These are phyloP conservation scores for Tricholoma matsutake DNA, from an alignment of 768 basidiomycete species.

Conservation along the genomic window DNA sequence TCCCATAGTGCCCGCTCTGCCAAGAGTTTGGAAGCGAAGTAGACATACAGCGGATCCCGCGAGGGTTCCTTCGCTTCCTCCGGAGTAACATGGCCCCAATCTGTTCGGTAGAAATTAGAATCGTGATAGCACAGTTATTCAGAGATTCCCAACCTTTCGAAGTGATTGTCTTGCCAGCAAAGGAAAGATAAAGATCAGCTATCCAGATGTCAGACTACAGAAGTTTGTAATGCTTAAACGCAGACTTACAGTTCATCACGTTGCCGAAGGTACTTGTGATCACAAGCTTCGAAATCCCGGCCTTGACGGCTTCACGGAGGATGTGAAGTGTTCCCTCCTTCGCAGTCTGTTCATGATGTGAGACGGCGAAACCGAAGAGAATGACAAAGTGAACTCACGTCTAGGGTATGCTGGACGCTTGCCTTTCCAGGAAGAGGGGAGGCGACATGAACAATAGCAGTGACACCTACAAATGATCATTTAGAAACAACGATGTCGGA, in stretches of 20 bases:
- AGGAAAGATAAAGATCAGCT: constrained; percentile 21
- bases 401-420: too few species aligned
- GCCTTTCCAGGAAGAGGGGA: too few species aligned
- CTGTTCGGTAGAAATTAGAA: constrained; percentile 11
- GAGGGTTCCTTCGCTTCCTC: constrained; percentile 30
- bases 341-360: too few species aligned
- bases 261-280: background rate
- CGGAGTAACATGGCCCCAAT: constrained; percentile 32
- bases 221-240: background rate
- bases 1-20: constrained; percentile 42
- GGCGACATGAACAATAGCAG: too few species aligned
- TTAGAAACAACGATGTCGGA: too few species aligned
- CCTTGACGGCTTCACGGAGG: too few species aligned
- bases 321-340: too few species aligned
- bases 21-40: constrained; percentile 39
- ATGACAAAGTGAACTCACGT: too few species aligned
- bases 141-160: constrained; percentile 13
- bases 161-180: constrained; percentile 21
- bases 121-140: background rate
- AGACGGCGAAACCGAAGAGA: too few species aligned
- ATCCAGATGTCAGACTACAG: background rate
- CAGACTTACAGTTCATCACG: constrained; percentile 26
- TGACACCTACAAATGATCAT: too few species aligned
- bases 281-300: too few species aligned
- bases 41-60: constrained; percentile 30